These are phyloP conservation scores for Elasticomyces elasticus DNA, from an alignment of 495 filamentous ascomycete genomes.

Conservation along the genomic window DNA sequence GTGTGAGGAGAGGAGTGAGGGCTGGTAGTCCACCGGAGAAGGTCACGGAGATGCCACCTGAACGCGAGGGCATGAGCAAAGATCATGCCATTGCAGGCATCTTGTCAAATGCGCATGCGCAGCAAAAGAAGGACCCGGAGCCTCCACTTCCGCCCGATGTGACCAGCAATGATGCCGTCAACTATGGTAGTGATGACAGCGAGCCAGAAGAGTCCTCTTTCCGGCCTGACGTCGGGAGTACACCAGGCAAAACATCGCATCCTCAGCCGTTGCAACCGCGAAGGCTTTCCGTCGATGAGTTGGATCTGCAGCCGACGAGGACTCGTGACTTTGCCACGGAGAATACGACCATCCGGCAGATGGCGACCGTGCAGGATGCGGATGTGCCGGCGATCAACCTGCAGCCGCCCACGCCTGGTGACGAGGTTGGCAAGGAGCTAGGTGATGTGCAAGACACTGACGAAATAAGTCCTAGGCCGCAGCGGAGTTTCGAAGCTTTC, in stretches of 20 bases:
- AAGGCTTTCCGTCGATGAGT: neutral
- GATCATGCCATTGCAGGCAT: conserved; percentile 56
- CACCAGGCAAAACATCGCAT: neutral
- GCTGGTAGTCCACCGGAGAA: conserved; percentile 27
- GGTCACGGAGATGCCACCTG: conserved; percentile 32
- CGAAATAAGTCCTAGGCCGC: neutral
- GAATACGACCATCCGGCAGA: neutral
- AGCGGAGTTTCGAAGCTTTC: neutral
- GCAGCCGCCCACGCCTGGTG: conserved; percentile 19
- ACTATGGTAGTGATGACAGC: conserved; percentile 41
- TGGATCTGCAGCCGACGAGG: neutral
- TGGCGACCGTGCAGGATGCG: neutral
- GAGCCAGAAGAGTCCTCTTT: conserved; percentile 8
- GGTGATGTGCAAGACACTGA: neutral
- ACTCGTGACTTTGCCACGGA: conserved; percentile 10
- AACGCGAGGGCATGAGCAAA: conserved; percentile 41
- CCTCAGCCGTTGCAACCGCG: neutral
- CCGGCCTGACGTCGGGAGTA: neutral
- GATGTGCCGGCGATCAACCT: conserved; percentile 19
- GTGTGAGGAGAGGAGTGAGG: conserved; percentile 38
- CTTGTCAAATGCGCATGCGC: conserved; percentile 41
- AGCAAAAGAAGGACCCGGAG: conserved; percentile 31
- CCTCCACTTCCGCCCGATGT: conserved; percentile 59
- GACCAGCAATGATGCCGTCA: conserved; percentile 51
- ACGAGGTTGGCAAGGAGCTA: conserved; percentile 6